Conservation (phyloP, 1,284 basidiomycete genomes). For the Ceratobasidium sp. region DNA sequence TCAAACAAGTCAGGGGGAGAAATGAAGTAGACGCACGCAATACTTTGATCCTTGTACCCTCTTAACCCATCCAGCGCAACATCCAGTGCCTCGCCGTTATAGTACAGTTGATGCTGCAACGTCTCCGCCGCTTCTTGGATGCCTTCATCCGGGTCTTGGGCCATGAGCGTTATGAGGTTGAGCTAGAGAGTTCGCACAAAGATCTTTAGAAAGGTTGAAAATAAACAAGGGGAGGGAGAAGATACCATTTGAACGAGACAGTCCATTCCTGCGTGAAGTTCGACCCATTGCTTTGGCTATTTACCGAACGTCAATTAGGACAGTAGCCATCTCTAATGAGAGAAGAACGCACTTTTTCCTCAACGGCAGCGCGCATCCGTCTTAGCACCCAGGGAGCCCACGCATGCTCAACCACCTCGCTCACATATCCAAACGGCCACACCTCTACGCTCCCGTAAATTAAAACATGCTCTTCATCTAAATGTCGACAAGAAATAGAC, state of each 20-base stretch:
- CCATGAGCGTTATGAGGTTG: constrained; percentile 79
- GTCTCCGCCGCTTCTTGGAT: constrained; percentile 79
- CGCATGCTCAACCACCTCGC: constrained; percentile 83
- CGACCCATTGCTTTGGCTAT: constrained; percentile 90
- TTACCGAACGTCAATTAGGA: constrained; percentile 24
- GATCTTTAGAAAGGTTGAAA: neutral
- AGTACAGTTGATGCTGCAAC: constrained; percentile 89
- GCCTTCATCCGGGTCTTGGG: constrained; percentile 60
- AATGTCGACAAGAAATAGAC: constrained; percentile 23
- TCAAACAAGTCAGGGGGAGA: too few species aligned
- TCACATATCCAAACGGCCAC: constrained; percentile 80
- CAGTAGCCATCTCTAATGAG: constrained; percentile 19
- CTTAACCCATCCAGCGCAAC: constrained; percentile 80
- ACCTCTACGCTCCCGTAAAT: constrained; percentile 45
- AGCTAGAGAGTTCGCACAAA: constrained; percentile 58
- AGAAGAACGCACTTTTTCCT: constrained; percentile 77
- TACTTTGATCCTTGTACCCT: constrained; percentile 72
- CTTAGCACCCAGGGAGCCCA: constrained; percentile 89
- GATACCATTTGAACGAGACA: constrained; percentile 83
- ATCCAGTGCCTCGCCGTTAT: constrained; percentile 92
- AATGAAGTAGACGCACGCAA: constrained; percentile 53
- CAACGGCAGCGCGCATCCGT: constrained; percentile 87
- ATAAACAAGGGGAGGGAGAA: neutral
- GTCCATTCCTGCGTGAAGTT: constrained; percentile 92
- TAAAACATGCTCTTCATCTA: constrained; percentile 48